A percentile compares a stretch with the other conserved stretches of the same genome.
These are phyloP conservation scores for Hypoxylon lenormandii DNA, from an alignment of 495 filamentous ascomycete species.

Conservation along the genomic window DNA sequence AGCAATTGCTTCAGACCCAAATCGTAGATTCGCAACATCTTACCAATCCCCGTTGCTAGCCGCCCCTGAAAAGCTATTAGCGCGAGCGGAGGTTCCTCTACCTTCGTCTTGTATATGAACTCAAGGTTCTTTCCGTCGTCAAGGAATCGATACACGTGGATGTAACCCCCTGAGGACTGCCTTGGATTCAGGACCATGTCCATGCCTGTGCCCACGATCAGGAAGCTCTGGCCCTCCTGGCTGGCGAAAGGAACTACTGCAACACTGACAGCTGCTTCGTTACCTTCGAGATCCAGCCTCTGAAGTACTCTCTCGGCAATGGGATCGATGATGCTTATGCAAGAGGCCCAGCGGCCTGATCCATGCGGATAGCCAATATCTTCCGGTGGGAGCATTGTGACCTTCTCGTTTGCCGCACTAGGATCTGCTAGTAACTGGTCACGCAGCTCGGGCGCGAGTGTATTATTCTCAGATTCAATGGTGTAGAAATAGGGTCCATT, in stretches of 20 bases:
- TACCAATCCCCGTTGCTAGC: constrained; percentile 84
- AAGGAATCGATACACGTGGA: constrained; percentile 92
- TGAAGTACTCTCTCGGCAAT: constrained; percentile 76
- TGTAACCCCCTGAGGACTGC: constrained; percentile 80
- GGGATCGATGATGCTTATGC: constrained; percentile 89
- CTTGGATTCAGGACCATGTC: constrained; percentile 84
- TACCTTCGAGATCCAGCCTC: constrained; percentile 83
- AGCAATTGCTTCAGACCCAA: constrained; percentile 90
- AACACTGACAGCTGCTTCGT: constrained; percentile 90
- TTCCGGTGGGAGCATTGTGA: constrained; percentile 74
- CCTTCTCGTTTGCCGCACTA: constrained; percentile 75
- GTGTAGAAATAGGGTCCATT: constrained; percentile 91
- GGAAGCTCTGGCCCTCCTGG: constrained; percentile 87
- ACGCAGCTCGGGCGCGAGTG: constrained; percentile 77
- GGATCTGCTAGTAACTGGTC: constrained; percentile 74
- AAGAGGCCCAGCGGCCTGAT: constrained; percentile 90
- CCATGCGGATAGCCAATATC: constrained; percentile 91
- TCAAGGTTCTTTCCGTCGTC: constrained; percentile 86
- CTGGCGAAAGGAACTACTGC: constrained; percentile 84
- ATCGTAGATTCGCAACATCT: constrained; percentile 87
- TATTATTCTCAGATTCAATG: constrained; percentile 91
- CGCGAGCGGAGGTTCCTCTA: constrained; percentile 88
- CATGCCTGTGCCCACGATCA: constrained; percentile 92
- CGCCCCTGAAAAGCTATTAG: constrained; percentile 91
- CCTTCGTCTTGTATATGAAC: constrained; percentile 94